Conservation (phyloP, 306 rosid species). For the Ammopiptanthus mongolicus region DNA sequence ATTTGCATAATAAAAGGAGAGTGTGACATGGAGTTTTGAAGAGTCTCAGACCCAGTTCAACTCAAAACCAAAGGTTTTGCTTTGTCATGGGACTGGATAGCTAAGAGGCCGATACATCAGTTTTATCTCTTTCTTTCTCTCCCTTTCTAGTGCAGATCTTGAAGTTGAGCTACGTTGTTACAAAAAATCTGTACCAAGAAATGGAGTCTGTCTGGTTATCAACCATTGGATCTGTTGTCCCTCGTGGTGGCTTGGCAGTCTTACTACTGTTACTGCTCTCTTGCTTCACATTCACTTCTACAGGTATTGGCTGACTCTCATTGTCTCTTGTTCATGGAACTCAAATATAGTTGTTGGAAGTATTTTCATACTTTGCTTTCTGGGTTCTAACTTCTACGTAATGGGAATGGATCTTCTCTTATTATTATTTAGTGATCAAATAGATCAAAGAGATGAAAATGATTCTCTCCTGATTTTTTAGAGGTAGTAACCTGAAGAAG, state of each 20-base stretch:
- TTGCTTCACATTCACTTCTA: slow-evolving; percentile 63
- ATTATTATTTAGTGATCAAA: no score
- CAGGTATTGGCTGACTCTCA: slow-evolving; percentile 37
- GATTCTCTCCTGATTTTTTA: no score
- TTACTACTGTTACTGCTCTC: slow-evolving; percentile 45
- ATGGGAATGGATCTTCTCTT: no score
- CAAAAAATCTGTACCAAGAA: slow-evolving; percentile 32
- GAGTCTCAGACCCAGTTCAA: not conserved
- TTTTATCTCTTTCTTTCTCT: not conserved
- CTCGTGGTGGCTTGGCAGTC: slow-evolving; percentile 33
- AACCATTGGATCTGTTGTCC: slow-evolving; percentile 46
- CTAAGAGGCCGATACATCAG: not conserved
- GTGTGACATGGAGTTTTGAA: not conserved
- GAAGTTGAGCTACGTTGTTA: slow-evolving; percentile 11
- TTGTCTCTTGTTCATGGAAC: not conserved
- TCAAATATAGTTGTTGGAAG: not conserved
- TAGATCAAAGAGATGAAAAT: no score
- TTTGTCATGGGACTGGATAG: slow-evolving; percentile 14
- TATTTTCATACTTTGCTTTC: no score
- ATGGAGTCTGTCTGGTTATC: slow-evolving; percentile 43
- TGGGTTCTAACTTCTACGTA: no score
- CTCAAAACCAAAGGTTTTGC: not conserved
- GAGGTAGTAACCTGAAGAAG: no score
- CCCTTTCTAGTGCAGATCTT: slow-evolving; percentile 40
- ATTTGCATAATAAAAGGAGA: slow-evolving; percentile 1